A percentile compares a stretch with the other conserved stretches of the same genome.
Evolutionary conservation across 2,329 filamentous ascomycete species (phyloP).

Genomic region (Plenodomus tracheiphilus): DNA sequence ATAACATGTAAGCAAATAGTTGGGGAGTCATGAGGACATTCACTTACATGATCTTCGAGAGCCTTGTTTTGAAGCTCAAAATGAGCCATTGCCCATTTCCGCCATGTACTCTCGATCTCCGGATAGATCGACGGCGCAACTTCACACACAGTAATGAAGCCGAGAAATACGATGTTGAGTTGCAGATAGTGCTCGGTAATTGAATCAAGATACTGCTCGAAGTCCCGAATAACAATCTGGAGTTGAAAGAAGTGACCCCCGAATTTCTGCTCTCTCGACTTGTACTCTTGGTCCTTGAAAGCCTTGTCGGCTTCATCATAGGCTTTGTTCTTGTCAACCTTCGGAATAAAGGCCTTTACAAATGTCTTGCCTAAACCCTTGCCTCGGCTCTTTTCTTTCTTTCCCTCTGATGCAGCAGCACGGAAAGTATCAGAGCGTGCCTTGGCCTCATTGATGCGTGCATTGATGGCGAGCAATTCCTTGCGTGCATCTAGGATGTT

Average conservation of each 20-base stretch:
- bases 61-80: conserved; percentile 82
- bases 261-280: conserved; percentile 81
- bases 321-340: conserved; percentile 81
- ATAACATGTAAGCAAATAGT: conserved; percentile 15
- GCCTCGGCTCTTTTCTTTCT: conserved; percentile 40
- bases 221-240: conserved; percentile 88
- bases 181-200: conserved; percentile 78
- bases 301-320: conserved; percentile 64
- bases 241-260: conserved; percentile 89
- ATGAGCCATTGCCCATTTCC: conserved; percentile 84
- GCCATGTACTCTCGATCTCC: conserved; percentile 93
- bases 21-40: conserved; percentile 1
- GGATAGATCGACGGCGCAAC: conserved; percentile 64
- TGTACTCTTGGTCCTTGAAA: conserved; percentile 80
- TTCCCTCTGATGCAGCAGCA: conserved; percentile 38
- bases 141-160: conserved; percentile 81
- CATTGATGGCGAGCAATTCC: conserved; percentile 64
- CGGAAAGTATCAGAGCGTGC: conserved; percentile 86
- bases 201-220: conserved; percentile 89
- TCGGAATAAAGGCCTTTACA: conserved; percentile 86
- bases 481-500: conserved; percentile 72
- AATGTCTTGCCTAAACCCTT: conserved; percentile 67
- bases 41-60: conserved; percentile 78
- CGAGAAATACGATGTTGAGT: conserved; percentile 77
- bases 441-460: conserved; percentile 88